Evolutionary conservation across 805 yeast genomes (phyloP).

Genomic region (Candida nanaspora): DNA sequence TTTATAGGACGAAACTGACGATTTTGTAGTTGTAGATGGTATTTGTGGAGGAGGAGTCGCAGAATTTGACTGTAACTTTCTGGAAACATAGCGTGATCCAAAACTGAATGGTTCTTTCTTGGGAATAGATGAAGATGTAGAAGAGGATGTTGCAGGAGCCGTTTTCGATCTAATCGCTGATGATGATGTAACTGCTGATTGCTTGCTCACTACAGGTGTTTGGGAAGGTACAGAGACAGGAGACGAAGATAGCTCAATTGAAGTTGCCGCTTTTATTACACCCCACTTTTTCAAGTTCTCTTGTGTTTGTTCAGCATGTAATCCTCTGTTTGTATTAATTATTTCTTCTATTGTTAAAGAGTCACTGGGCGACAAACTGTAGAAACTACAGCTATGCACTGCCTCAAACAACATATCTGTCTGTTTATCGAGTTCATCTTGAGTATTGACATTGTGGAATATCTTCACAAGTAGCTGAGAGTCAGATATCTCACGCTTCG

Average conservation of each 20-base stretch:
- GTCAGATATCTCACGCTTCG: neutral
- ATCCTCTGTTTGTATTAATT: neutral
- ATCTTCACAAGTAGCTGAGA: neutral
- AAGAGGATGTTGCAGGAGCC: neutral
- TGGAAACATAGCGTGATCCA: conserved; percentile 25
- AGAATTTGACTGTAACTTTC: conserved; percentile 9
- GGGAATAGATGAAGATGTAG: neutral
- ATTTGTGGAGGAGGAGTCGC: neutral
- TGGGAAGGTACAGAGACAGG: neutral
- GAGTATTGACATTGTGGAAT: neutral
- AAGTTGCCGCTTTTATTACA: neutral
- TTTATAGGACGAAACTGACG: neutral
- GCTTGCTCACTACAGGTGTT: neutral
- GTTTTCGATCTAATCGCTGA: neutral
- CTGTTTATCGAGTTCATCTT: neutral
- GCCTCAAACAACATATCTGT: neutral
- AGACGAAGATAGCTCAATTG: too few relatives aligned
- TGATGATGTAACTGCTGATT: neutral
- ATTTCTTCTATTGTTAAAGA: neutral
- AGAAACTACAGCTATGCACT: neutral
- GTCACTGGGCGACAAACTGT: neutral
- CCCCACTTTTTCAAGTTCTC: conserved; percentile 1
- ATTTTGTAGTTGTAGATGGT: neutral
- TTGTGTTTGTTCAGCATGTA: neutral
- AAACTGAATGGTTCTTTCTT: conserved; percentile 6